Base-by-base conservation (phyloP, 805 yeast genomes). In the Saccharomycopsis schoenii region DNA sequence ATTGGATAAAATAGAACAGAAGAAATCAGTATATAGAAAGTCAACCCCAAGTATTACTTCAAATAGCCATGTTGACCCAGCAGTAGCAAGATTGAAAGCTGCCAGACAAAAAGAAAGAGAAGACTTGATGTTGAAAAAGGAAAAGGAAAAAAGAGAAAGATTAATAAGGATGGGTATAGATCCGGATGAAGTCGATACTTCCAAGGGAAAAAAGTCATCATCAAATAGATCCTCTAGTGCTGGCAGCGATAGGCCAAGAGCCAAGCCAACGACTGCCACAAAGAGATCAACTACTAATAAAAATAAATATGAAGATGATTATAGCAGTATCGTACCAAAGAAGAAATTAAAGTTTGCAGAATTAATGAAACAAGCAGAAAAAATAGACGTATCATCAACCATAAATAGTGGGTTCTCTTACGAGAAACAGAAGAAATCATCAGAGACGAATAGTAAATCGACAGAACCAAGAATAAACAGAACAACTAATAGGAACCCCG, bases 41-140 rank as follows among this genome's bases (percentile, higher is more conserved):
- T 9, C 52, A 21, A 10, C 5, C 4, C 10, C 52, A 21, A 11
- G 11, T 8, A 24, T 21, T 6, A 14, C 12, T 4, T 15, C 8
- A 47, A 6, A 8, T 12, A 43, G 25, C 8, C 54, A 72, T 24
- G 75, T 79, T 4, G 93, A 87, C 68, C 90, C 92, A 0, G 89
- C 89, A 3, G 89, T 87, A 9, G 83, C 82, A 42, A 71, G 86
- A 61, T 72, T 87, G 43, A 87, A 87, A 65, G 91, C 85, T 61
- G 82, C 84, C 1, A 74, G 93, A 68, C 74, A 82, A 62, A 71
- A 76, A 51, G 90, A 87, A 64, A 76, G 73, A 47, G 80, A 80
- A 42, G 71, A 69, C 59, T 72, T 68, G 55, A 41, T 19, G 19
- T 24, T 39, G 25, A 57, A 55, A 19, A 59, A 62, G 34, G 24